These are phyloP conservation scores for Trapa incisa DNA, from an alignment of 345 rosid species.

Conservation along the genomic window DNA sequence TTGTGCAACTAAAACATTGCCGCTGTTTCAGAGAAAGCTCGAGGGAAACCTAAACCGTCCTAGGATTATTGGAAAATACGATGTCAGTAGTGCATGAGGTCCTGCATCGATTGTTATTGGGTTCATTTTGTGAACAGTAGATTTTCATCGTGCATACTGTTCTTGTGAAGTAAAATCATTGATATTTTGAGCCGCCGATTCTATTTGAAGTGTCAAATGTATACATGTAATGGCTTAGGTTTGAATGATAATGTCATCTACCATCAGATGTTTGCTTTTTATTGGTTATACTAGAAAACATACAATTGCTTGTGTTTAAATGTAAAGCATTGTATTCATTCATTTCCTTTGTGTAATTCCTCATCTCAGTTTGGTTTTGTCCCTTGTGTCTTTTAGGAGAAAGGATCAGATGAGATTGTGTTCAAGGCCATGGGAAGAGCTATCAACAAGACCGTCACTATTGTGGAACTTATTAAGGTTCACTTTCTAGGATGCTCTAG, in stretches of 20 bases:
- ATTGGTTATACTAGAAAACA: neutral
- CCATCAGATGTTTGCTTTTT: neutral
- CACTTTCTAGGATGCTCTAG: neutral
- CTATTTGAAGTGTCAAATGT: neutral
- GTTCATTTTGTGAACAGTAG: neutral
- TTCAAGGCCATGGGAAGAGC: conserved; percentile 47
- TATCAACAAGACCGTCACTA: conserved; percentile 40
- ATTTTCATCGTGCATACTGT: neutral
- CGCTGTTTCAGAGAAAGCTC: neutral
- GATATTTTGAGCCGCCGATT: neutral
- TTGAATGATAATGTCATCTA: neutral
- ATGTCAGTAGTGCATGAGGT: neutral
- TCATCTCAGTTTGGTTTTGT: no score
- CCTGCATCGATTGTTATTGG: neutral
- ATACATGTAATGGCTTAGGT: neutral
- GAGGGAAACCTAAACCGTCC: neutral
- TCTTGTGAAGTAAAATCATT: neutral
- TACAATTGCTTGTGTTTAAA: neutral
- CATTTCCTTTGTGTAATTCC: neutral
- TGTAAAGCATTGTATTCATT: no score
- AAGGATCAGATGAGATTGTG: conserved; percentile 28
- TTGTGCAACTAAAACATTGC: neutral
- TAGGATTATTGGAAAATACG: neutral
- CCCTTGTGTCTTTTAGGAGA: conserved; percentile 16
- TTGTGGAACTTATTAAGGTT: conserved; percentile 41